phyloP scores from a whole-genome alignment of 2,329 filamentous ascomycete species.

The Trichophaea hybrida region DNA sequence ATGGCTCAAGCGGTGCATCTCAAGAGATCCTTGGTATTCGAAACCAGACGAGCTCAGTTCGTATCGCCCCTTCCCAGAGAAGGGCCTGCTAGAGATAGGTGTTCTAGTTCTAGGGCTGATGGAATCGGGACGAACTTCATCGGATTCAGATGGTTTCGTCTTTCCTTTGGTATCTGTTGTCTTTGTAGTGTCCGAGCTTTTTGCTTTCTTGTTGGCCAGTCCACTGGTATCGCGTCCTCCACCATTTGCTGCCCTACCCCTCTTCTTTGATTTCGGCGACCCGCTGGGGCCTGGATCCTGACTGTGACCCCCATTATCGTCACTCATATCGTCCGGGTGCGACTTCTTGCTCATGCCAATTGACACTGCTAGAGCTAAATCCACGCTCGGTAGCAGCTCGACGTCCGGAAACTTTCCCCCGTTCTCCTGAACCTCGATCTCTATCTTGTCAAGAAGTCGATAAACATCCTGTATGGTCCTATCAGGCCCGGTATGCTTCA shows the following conservation, averaged over 20 bases:
- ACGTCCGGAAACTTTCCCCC: constrained; percentile 32
- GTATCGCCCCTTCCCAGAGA: background rate
- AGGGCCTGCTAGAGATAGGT: background rate
- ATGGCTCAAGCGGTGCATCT: background rate
- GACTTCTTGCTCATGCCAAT: background rate
- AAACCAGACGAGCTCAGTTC: background rate
- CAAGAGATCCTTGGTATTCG: background rate
- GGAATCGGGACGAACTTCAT: background rate
- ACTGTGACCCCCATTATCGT: background rate
- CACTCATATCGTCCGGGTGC: background rate
- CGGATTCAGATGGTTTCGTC: background rate
- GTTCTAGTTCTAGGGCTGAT: background rate
- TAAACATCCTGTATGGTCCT: constrained; percentile 31
- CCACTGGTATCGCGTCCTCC: background rate
- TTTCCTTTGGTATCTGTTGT: background rate
- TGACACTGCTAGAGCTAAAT: constrained; percentile 1
- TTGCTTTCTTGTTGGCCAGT: background rate
- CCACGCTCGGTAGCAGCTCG: constrained; percentile 32
- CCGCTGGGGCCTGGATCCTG: background rate
- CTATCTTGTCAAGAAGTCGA: constrained; percentile 30
- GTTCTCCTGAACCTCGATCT: constrained; percentile 29
- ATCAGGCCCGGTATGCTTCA: constrained; percentile 29
- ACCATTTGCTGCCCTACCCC: background rate
- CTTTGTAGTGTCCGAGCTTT: background rate
- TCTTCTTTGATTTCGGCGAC: background rate